A percentile compares a stretch with the other conserved stretches of the same genome.
Conservation (phyloP, 2,329 filamentous ascomycete species). For the Ophiostoma populinum region DNA sequence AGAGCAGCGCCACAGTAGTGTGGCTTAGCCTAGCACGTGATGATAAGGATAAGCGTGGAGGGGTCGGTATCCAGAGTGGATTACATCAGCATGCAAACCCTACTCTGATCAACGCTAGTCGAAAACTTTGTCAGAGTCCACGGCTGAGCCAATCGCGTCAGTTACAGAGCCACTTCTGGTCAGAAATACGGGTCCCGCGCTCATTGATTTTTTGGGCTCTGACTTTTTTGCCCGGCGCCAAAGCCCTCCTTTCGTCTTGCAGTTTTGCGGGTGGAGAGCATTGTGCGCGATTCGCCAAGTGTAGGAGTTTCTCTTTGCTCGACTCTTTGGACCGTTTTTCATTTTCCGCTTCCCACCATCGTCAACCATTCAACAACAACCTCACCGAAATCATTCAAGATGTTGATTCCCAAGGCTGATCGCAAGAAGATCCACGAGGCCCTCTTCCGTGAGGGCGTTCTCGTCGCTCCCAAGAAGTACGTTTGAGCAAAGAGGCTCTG, state of each 20-base stretch:
- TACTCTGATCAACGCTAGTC: too few species aligned
- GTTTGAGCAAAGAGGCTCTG: slow-evolving; percentile 3
- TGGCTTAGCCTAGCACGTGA: too few species aligned
- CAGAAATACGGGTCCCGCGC: too few species aligned
- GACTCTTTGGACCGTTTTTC: slow-evolving; percentile 1
- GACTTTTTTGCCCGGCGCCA: slow-evolving; percentile 1
- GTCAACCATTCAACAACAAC: slow-evolving; percentile 19
- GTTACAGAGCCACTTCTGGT: too few species aligned
- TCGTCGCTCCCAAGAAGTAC: slow-evolving; percentile 91
- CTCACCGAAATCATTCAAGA: slow-evolving; percentile 32
- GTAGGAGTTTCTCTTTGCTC: slow-evolving; percentile 4
- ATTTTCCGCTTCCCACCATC: slow-evolving; percentile 5
- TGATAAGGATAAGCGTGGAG: too few species aligned
- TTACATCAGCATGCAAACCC: too few species aligned
- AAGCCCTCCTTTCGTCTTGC: slow-evolving; percentile 1
- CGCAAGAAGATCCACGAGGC: slow-evolving; percentile 98
- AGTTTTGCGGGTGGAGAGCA: not conserved
- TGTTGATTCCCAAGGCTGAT: slow-evolving; percentile 99
- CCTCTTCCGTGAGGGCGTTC: slow-evolving; percentile 86
- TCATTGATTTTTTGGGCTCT: slow-evolving; percentile 8
- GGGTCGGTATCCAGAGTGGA: too few species aligned
- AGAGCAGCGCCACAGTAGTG: too few species aligned
- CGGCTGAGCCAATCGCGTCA: too few species aligned
- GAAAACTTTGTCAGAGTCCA: too few species aligned
- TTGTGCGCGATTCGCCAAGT: too few species aligned